These are phyloP conservation scores for Eucommia ulmoides DNA, from an alignment of 257 asterid genomes.

Conservation along the genomic window DNA sequence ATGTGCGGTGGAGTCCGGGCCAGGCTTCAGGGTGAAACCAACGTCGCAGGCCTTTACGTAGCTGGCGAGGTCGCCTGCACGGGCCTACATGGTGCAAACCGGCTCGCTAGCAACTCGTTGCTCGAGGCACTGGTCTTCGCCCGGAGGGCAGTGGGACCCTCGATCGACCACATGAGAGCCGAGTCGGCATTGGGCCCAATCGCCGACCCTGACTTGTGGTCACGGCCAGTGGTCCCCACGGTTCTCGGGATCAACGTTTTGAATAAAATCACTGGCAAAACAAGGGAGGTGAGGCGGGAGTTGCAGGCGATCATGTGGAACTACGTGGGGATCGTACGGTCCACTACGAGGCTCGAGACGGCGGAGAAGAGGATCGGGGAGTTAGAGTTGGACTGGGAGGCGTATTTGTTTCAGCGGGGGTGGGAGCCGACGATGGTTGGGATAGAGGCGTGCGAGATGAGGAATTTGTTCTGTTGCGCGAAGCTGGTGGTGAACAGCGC, in stretches of 20 bases:
- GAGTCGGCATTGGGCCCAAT: too few species aligned
- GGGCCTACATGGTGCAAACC: slow-evolving; percentile 88
- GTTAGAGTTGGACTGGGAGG: slow-evolving; percentile 83
- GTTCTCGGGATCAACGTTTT: slow-evolving; percentile 30
- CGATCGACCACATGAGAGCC: slow-evolving; percentile 57
- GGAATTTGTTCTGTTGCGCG: slow-evolving; percentile 90
- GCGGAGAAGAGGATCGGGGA: slow-evolving; percentile 77
- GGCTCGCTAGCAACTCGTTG: slow-evolving; percentile 90
- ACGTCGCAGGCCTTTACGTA: slow-evolving; percentile 70
- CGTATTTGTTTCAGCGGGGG: slow-evolving; percentile 70
- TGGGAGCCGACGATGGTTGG: slow-evolving; percentile 97
- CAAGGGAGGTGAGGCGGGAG: slow-evolving; percentile 59
- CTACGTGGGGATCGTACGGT: slow-evolving; percentile 80
- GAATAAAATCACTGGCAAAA: slow-evolving; percentile 25
- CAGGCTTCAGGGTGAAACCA: slow-evolving; percentile 88
- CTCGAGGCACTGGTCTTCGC: slow-evolving; percentile 96
- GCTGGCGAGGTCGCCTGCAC: slow-evolving; percentile 99
- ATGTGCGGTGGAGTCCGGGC: slow-evolving; percentile 99
- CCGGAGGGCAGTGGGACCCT: slow-evolving; percentile 79
- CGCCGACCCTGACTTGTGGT: slow-evolving; percentile 38
- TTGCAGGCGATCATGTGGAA: slow-evolving; percentile 83
- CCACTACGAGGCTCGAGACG: slow-evolving; percentile 53
- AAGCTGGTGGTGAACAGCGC: slow-evolving; percentile 86
- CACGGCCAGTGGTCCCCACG: slow-evolving; percentile 46
- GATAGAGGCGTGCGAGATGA: slow-evolving; percentile 84